These are phyloP conservation scores for Phlyctochytrium planicorne DNA, from an alignment of 192 early-diverging fungal genomes.

Conservation along the genomic window DNA sequence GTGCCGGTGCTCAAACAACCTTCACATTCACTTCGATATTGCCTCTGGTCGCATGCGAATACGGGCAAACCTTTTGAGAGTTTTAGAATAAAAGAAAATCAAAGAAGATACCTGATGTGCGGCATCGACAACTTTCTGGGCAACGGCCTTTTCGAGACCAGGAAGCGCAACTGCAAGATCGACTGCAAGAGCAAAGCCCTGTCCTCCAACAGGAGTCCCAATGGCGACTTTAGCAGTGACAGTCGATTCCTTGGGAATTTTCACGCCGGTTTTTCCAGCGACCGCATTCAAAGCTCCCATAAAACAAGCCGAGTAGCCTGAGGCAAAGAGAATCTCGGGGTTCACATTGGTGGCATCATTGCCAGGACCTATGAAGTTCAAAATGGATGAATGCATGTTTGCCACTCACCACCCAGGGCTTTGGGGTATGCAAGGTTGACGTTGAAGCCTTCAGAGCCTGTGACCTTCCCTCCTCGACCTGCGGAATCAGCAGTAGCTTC, in stretches of 20 bases:
- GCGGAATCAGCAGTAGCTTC: neutral
- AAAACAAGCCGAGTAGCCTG: conserved; percentile 45
- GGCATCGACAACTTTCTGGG: conserved; percentile 25
- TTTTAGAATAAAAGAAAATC: neutral
- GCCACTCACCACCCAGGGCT: neutral
- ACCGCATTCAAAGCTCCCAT: conserved; percentile 39
- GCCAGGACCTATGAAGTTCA: conserved; percentile 8
- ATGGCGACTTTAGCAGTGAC: conserved; percentile 24
- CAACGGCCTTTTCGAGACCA: conserved; percentile 32
- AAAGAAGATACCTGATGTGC: conserved; percentile 21
- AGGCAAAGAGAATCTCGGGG: conserved; percentile 17
- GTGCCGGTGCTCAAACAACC: no score
- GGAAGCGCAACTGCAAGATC: conserved; percentile 20
- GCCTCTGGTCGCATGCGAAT: conserved; percentile 34
- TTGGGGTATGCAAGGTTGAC: neutral
- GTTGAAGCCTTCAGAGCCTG: conserved; percentile 1
- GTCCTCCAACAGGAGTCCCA: conserved; percentile 12
- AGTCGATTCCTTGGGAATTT: conserved; percentile 32
- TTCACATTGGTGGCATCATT: conserved; percentile 1
- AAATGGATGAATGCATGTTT: no score
- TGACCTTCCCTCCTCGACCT: conserved; percentile 8
- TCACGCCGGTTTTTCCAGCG: conserved; percentile 26
- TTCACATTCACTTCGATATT: conserved; percentile 34
- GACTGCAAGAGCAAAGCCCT: conserved; percentile 31
- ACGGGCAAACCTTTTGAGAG: conserved; percentile 41